Evolutionary conservation across 169 alveolate species (phyloP), one percentile per base, ranked within the genome.

Genomic region (Eimeria tenella): DNA sequence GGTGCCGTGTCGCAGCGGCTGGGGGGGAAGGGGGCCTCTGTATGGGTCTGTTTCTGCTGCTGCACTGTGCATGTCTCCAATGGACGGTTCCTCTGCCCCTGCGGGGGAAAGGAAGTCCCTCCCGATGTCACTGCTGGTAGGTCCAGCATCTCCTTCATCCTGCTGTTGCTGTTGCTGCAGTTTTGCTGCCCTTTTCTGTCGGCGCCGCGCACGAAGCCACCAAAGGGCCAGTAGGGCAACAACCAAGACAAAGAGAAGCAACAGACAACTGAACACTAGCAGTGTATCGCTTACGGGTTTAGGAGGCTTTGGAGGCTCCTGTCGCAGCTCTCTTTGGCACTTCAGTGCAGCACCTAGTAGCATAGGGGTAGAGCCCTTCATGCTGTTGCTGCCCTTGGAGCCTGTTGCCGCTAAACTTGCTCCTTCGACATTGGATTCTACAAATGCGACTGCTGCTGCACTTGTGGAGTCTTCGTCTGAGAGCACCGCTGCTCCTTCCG

Each of bases 231-330:
- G 65, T 4, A 90, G 73, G n/a, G 83, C 89, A 6, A 90, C 94
- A 3, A 77, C 90, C 11, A 90, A 83, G 19, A 77, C 94, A 21
- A 90, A 90, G 60, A 90, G 94, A 42, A 90, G 74, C 58, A 90
- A 58, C 70, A 90, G 49, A 90, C 90, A 90, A 15, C 65, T 31
- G 42, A 90, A 90, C 17, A 90, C 94, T 52, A 90, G 73, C 56
- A 75, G 90, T 50, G 94, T 90, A 71, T 90, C 94, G 55, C 94
- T 90, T 1, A 90, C 71, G 11, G 94, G 94, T 58, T 90, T 90
- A 4, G 90, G 65, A 1, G 58, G 81, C 84, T 49, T 49, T 5
- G 89, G 90, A 9, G 94, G 94, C 58, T 90, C 94, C 49, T 74
- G 90, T 55, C 94, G 65, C 58, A 90, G 82, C 79, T 90, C 94